Evolutionary conservation across 371 early-diverging fungal genomes (phyloP), one percentile per base, ranked within the genome.

Genomic region (Thermomucor indicae-seudaticae): DNA sequence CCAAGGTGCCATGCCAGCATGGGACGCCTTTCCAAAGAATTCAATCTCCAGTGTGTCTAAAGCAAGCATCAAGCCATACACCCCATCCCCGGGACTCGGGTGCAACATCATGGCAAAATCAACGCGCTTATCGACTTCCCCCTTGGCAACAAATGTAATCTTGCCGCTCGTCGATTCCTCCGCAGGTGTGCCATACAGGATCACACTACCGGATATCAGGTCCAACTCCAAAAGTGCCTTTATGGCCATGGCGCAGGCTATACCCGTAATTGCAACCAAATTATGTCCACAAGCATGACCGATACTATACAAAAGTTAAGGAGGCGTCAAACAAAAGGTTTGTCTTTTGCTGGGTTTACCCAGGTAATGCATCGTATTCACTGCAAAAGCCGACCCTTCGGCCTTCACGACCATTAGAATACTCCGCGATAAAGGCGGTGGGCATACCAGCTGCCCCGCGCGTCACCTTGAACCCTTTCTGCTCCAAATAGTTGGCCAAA

Each of bases 131-230:
- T 84, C 59, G 48, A 90, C 79, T 8, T 78, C 81, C 3, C 83
- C 84, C 2, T 62, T 42, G 12, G 84, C 52, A 22, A 86, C 63
- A 75, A 92, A 78, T 2, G 53, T 57, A 37, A 86, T 78, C 57
- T 92, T 92, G 25, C 90, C 91, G 27, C 83, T 83, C 0, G 62
- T 61, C 0, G 72, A 68, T 61, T 91, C 88, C 60, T 92, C 91
- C 4, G 87, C 90, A 4, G 92, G 91, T 2, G 89, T 88, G 17
- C 91, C 92, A 75, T 83, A 87, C 38, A 91, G 64, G 34, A 67
- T 77, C 41, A 90, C 81, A 12, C 67, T 64, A 14, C 84, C 89
- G 7, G 67, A 47, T 30, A 89, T 53, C 14, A 71, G 35, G 25
- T 71, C 67, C 28, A 60, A 45, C 41, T 83, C 71, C 53, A 88